Percentiles rank a stretch among this genome's conserved stretches.
Conservation (phyloP, 805 yeast species). For the Candida khao-thaluensis region DNA sequence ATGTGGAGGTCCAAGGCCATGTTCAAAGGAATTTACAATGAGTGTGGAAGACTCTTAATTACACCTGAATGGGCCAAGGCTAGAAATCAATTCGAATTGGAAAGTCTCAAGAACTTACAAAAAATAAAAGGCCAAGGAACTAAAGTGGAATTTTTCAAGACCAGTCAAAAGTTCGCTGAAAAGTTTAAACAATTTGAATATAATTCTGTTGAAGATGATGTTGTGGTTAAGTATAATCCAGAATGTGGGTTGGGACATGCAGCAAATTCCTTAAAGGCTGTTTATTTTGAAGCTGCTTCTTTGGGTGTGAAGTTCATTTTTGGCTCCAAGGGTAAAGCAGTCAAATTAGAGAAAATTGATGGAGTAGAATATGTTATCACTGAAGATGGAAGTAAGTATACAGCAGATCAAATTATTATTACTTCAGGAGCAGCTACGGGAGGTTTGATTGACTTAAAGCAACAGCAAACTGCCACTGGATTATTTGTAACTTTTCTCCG, state of each 20-base stretch:
- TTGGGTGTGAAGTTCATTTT: constrained; percentile 17
- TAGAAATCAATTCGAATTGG: constrained; percentile 37
- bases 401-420: constrained; percentile 35
- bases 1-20: constrained; percentile 38
- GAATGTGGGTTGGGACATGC: constrained; percentile 45
- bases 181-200: constrained; percentile 19
- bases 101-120: constrained; percentile 34
- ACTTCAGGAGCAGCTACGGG: constrained; percentile 41
- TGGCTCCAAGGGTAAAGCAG: constrained; percentile 16
- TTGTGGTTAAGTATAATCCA: constrained; percentile 30
- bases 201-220: constrained; percentile 13
- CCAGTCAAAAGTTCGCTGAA: constrained; percentile 27
- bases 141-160: constrained; percentile 23
- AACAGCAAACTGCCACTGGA: constrained; percentile 39
- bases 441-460: constrained; percentile 24
- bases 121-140: constrained; percentile 20
- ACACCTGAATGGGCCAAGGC: constrained; percentile 28
- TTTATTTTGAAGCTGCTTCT: constrained; percentile 19
- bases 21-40: constrained; percentile 31
- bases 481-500: constrained; percentile 36
- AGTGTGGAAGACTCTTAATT: constrained; percentile 44
- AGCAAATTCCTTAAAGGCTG: constrained; percentile 33
- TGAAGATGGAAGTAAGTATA: constrained; percentile 24
- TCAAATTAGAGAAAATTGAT: constrained; percentile 7
- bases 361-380: constrained; percentile 19